Evolutionary conservation across 495 filamentous ascomycete species (phyloP).

Genomic region (Ascobolus immersus): DNA sequence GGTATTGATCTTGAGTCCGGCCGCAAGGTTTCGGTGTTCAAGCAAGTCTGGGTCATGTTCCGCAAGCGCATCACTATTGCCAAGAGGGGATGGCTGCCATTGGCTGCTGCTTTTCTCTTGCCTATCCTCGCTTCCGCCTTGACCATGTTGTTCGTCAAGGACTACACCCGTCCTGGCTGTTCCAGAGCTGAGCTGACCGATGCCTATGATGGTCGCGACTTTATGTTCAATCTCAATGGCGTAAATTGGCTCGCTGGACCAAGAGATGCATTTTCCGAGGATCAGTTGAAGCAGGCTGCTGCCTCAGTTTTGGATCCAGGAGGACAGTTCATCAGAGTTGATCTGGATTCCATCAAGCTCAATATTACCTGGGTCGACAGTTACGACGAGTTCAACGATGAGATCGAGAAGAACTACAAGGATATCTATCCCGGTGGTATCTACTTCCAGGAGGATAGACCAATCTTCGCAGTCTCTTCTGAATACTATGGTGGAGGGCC

Average conservation of each 20-base stretch:
- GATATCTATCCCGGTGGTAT: constrained; percentile 52
- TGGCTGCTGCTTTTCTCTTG: constrained; percentile 40
- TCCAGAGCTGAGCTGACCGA: constrained; percentile 9
- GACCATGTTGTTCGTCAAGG: constrained; percentile 42
- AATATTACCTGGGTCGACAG: constrained; percentile 39
- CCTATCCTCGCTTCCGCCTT: constrained; percentile 53
- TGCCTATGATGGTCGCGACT: no score
- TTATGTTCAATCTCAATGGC: no score
- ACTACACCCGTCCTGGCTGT: constrained; percentile 31
- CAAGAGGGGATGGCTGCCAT: constrained; percentile 49
- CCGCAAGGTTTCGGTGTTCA: constrained; percentile 31
- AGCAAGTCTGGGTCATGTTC: constrained; percentile 49
- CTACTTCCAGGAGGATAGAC: constrained; percentile 35
- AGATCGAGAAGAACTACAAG: constrained; percentile 31
- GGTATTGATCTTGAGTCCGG: constrained; percentile 40
- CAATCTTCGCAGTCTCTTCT: constrained; percentile 35
- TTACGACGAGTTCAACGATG: constrained; percentile 37
- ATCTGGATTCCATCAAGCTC: constrained; percentile 17
- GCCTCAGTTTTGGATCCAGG: no score
- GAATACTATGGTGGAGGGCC: constrained; percentile 22
- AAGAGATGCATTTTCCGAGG: no score
- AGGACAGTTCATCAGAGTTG: no score
- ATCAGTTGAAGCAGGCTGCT: no score
- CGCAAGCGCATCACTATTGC: constrained; percentile 52
- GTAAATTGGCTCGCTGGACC: no score